Base-by-base conservation (phyloP, 2,329 filamentous ascomycete genomes). In the Moelleriella libera region DNA sequence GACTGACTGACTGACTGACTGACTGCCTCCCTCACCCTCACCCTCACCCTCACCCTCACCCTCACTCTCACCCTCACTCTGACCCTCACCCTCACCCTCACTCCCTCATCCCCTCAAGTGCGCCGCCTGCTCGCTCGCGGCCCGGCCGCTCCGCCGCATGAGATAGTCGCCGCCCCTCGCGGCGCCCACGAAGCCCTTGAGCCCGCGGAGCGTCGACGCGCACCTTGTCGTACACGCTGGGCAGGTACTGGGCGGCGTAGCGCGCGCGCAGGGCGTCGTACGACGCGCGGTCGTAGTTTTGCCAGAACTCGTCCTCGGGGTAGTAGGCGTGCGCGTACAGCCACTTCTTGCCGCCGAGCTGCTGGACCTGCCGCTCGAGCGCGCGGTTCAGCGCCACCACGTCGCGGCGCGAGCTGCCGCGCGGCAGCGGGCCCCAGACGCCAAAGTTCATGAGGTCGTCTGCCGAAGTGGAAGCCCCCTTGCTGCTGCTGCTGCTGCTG, bases 301-400 rank as follows among this genome's bases (percentile, higher is more conserved):
- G 60, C 81, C 82, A 85, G 58, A 86, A 86, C 52, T 85, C 82
- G 0, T 75, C 70, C 57, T 82, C 75, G 3, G 71, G 75, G 59
- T 83, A 83, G 60, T 80, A 85, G 0, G 78, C 76, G 49, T 85
- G 80, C 1, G 80, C 80, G 52, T 86, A 86, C 1, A 86, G 63
- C 68, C 79, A 83, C 62, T 85, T 85, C 67, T 78, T 80, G 5
- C 82, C 82, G 2, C 74, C 69, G 6, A 82, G 67, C 30, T 75
- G 71, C 7, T 70, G 68, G 0, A 84, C 68, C 47, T 74, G 76
- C 7, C 67, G 63, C 61, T 85, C 82, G 1, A 86, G 65, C 0
- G 68, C 68, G 1, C 78, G 71, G 58, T 85, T 85, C 45, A 69
- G 64, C 1, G 57, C 54, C 7, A 83, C 65, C 45, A 75, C 76